Evolutionary conservation across 257 asterid genomes (phyloP), one percentile per base, ranked within the genome.

Genomic region (Salvia rosmarinus): DNA sequence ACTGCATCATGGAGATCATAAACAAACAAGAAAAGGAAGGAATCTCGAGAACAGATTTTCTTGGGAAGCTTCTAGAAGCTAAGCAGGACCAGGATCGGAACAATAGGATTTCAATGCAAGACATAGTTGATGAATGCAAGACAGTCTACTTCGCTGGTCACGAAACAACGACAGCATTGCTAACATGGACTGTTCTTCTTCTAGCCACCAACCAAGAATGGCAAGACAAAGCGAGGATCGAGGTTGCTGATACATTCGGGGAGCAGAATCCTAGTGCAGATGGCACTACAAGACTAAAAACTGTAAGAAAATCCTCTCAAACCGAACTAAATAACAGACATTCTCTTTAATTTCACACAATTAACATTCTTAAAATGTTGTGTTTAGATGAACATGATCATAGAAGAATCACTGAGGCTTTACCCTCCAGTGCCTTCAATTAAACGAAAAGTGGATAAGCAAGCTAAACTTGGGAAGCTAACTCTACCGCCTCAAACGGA

Each of bases 111-210:
- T 64, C 88, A 0, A 46, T 84, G 13, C 87, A 90, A 54, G 89
- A 86, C n/a, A 81, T 88, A 37, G 86, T 83, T 23, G 95, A 89
- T 67, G 96, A 90, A 47, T 90, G 95, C 86, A 90, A 88, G 67
- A 84, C 92, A 42, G 79, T 90, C 80, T 86, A 90, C 71, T 88
- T 88, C 9, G 95, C 95, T 1, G 96, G 96, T 16, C 95, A 90
- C 2, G 96, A 90, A 76, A 91, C 97, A 1, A 77, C 95, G 1
- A 75, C 88, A 5, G 73, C 87, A 0, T 65, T 85, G 64, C 89
- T 91, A 19, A 70, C 81, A 25, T 91, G 97, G 97, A 83, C 86
- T 4, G 55, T 82, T 49, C 75, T 91, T 77, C 94, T 91, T 30
- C 74, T 89, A 7, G 58, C 89, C 16, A 35, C 79, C 32, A 75